These are phyloP conservation scores for Malassezia equina DNA, from an alignment of 1,284 basidiomycete species.

Conservation along the genomic window DNA sequence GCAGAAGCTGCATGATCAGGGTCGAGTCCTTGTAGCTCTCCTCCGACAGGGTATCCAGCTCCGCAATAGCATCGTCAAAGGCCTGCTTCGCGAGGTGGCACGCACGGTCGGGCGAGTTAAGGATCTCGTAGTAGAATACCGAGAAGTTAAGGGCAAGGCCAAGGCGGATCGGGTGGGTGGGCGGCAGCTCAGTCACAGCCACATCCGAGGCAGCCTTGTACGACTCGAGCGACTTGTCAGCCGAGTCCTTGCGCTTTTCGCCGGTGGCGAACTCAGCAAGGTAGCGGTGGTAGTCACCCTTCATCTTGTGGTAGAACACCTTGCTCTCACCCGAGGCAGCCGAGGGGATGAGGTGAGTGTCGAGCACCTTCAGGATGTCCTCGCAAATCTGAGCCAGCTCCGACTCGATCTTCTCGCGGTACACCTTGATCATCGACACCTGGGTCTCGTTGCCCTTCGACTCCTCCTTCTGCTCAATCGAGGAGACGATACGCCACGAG, in stretches of 20 bases:
- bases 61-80: slow-evolving; percentile 98
- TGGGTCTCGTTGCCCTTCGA: slow-evolving; percentile 97
- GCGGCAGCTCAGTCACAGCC: slow-evolving; percentile 91
- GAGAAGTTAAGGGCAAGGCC: slow-evolving; percentile 99
- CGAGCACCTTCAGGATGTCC: slow-evolving; percentile 95
- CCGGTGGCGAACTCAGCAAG: slow-evolving; percentile 98
- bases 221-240: slow-evolving; percentile 95
- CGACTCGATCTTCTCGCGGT: slow-evolving; percentile 88
- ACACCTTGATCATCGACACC: slow-evolving; percentile 96
- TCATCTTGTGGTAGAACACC: slow-evolving; percentile 99
- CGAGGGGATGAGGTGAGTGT: slow-evolving; percentile 97
- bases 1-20: slow-evolving; percentile 96
- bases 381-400: slow-evolving; percentile 99
- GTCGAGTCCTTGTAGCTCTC: slow-evolving; percentile 91
- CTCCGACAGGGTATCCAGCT: slow-evolving; percentile 97
- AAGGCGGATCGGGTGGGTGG: slow-evolving; percentile 97
- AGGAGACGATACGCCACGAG: slow-evolving; percentile 97
- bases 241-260: slow-evolving; percentile 95
- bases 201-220: slow-evolving; percentile 99
- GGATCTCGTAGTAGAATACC: slow-evolving; percentile 99
- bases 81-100: slow-evolving; percentile 99
- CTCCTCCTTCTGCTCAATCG: slow-evolving; percentile 99
- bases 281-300: slow-evolving; percentile 99
- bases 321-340: slow-evolving; percentile 96
- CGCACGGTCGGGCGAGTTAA: slow-evolving; percentile 97